Evolutionary conservation across 208 protist genomes (phyloP), one percentile per base, ranked within the genome.

Genomic region (Acanthamoeba castellanii): DNA sequence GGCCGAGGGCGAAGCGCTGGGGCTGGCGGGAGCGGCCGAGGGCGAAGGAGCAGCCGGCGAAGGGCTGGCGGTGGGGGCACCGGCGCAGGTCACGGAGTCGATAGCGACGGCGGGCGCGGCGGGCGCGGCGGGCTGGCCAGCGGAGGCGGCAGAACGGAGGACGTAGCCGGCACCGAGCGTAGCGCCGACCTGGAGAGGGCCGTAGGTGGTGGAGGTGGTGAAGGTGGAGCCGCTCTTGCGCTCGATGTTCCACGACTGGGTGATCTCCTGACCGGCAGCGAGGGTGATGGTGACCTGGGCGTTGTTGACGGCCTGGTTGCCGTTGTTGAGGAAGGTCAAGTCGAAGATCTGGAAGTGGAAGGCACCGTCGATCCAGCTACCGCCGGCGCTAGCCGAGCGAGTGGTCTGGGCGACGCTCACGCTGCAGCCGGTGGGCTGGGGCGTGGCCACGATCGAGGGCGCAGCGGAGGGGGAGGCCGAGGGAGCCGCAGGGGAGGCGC

Each of bases 171-270:
- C 59, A 9, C 59, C 59, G 59, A 66, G 59, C 8, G 59, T n/a
- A 20, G 59, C 59, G 59, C 59, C 59, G 59, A 66, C 59, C 59
- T 66, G 59, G 59, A 66, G 59, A 22, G 59, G 59, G 59, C 59
- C 59, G 25, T n/a, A 66, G 59, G 59, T 66, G 59, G 16, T 66
- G 59, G 59, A 7, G 59, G 6, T 66, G 59, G 22, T 20, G 25
- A 66, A 66, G 59, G 59, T 66, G 22, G 59, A 66, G 22, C 59
- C 59, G 59, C 59, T 66, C 59, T 66, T 66, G 59, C 59, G 59
- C 68, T 76, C 68, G 68, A 76, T 32, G 68, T 76, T 76, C 68
- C 68, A 76, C 9, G 13, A 42, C 68, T 76, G 68, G 68, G 9
- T 32, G 32, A 76, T 42, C 68, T 76, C 32, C 68, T 76, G 68